Evolutionary conservation across 805 yeast species (phyloP).

Genomic region (Lipomyces anomalus): DNA sequence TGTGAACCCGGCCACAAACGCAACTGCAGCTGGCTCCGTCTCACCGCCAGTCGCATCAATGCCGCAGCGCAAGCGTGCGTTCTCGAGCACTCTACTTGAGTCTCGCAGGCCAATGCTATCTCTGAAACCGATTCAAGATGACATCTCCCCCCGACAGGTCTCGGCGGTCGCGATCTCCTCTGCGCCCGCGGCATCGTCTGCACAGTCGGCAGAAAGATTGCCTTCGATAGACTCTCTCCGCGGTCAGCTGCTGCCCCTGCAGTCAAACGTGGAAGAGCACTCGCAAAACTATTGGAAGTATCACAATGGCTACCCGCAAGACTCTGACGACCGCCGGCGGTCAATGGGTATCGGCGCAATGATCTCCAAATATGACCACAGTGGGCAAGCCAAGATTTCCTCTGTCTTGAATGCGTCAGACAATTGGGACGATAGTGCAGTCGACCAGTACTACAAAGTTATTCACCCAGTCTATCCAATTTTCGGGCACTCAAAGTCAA

Average conservation of each 20-base stretch:
- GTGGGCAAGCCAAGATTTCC: neutral
- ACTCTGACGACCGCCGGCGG: neutral
- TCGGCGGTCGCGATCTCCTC: too few species aligned
- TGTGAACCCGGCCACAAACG: too few species aligned
- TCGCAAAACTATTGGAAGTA: too few species aligned
- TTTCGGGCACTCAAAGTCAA: slow-evolving; percentile 33
- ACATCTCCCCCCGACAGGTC: too few species aligned
- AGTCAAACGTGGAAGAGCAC: too few species aligned
- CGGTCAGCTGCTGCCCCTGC: slow-evolving; percentile 12
- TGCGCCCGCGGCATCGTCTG: neutral
- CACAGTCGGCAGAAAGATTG: slow-evolving; percentile 15
- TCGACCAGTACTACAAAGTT: slow-evolving; percentile 35
- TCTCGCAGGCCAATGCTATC: neutral
- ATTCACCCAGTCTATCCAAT: slow-evolving; percentile 38
- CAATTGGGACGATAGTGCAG: slow-evolving; percentile 29
- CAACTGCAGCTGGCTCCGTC: too few species aligned
- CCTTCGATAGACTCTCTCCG: slow-evolving; percentile 26
- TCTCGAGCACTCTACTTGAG: slow-evolving; percentile 12
- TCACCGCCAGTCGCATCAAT: neutral
- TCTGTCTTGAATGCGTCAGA: neutral
- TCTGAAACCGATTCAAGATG: too few species aligned
- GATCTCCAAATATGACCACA: neutral
- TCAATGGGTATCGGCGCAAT: neutral
- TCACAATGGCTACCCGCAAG: too few species aligned
- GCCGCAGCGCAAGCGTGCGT: slow-evolving; percentile 19